These are phyloP conservation scores for Clarireedia paspali DNA, from an alignment of 2,329 filamentous ascomycete genomes.

Conservation along the genomic window DNA sequence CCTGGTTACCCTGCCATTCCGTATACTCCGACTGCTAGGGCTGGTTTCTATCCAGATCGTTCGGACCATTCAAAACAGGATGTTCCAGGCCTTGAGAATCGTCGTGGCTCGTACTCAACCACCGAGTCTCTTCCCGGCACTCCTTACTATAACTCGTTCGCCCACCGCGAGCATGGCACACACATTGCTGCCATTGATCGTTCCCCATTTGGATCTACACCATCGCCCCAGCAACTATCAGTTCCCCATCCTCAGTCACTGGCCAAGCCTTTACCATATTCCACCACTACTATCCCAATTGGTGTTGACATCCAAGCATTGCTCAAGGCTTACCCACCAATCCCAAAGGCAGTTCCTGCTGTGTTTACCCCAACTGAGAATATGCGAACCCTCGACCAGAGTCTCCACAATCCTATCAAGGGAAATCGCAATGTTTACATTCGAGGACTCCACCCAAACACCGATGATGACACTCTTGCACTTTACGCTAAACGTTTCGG, in stretches of 20 bases:
- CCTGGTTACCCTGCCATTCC: constrained; percentile 27
- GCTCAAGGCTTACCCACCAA: constrained; percentile 66
- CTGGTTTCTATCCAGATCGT: constrained; percentile 27
- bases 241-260: constrained; percentile 32
- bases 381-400: constrained; percentile 86
- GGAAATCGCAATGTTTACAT: constrained; percentile 99
- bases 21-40: constrained; percentile 23
- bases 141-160: constrained; percentile 52
- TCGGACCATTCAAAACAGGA: constrained; percentile 32
- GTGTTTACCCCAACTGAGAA: constrained; percentile 79
- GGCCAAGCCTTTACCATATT: constrained; percentile 26
- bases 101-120: constrained; percentile 60
- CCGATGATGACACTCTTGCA: constrained; percentile 82
- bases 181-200: constrained; percentile 53
- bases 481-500: constrained; percentile 83
- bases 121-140: constrained; percentile 60
- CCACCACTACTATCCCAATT: constrained; percentile 27
- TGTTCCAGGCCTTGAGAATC: constrained; percentile 56
- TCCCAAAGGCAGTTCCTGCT: constrained; percentile 84
- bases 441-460: constrained; percentile 88
- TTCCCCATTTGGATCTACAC: constrained; percentile 55
- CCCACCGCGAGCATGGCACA: constrained; percentile 51
- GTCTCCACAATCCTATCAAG: constrained; percentile 81
- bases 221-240: constrained; percentile 54
- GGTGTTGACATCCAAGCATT: constrained; percentile 49